Conservation (phyloP, 345 rosid genomes). For the Nasturtium officinale region DNA sequence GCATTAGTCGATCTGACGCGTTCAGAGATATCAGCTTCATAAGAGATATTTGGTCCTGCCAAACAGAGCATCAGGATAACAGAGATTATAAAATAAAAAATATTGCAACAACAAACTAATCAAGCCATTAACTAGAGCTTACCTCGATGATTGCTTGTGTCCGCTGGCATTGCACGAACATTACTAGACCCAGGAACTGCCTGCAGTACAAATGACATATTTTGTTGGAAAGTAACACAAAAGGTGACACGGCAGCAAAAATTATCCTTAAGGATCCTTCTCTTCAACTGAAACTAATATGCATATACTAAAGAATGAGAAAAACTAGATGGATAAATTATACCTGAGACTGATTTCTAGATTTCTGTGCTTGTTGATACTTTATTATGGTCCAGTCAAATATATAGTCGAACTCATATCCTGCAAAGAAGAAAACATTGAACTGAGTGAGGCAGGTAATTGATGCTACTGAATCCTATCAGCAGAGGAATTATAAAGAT, state of each 20-base stretch:
- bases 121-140: constrained; percentile 38
- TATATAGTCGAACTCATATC: constrained; percentile 76
- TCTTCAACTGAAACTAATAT: background rate
- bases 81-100: constrained; percentile 12
- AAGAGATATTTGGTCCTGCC: constrained; percentile 56
- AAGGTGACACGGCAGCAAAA: background rate
- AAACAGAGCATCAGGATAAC: constrained; percentile 25
- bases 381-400: constrained; percentile 97
- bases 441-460: background rate
- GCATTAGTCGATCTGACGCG: constrained; percentile 49
- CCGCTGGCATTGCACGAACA: constrained; percentile 56
- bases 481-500: background rate
- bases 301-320: constrained; percentile 2
- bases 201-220: constrained; percentile 46
- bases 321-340: background rate
- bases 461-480: background rate
- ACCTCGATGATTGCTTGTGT: constrained; percentile 69
- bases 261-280: background rate
- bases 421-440: constrained; percentile 46
- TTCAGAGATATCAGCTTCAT: constrained; percentile 55
- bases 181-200: constrained; percentile 69
- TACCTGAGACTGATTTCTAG: constrained; percentile 63
- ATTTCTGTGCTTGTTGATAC: constrained; percentile 80
- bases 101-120: background rate
- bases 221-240: constrained; percentile 15